Evolutionary conservation across 441 rosid species (phyloP).

Genomic region (Gossypium aridum): DNA sequence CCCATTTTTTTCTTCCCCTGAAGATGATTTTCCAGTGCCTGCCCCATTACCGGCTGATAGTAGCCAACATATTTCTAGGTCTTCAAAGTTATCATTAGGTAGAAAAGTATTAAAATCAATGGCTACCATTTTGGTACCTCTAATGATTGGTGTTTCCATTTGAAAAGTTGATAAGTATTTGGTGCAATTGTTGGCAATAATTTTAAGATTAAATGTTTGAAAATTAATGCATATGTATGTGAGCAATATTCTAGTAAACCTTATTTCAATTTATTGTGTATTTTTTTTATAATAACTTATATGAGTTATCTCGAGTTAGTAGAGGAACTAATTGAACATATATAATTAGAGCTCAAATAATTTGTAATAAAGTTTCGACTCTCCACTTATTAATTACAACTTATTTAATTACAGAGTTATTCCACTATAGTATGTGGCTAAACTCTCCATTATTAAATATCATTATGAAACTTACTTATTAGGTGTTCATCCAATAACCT

Average conservation of each 20-base stretch:
- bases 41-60: constrained; percentile 4
- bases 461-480: too few relatives aligned
- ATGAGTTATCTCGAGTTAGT: too few relatives aligned
- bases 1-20: not conserved
- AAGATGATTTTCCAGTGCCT: not conserved
- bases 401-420: too few relatives aligned
- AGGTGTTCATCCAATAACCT: too few relatives aligned
- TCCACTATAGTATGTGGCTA: too few relatives aligned
- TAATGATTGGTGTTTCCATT: not conserved
- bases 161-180: not conserved
- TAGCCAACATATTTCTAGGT: constrained; percentile 13
- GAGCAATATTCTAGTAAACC: not conserved
- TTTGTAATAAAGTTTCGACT: too few relatives aligned
- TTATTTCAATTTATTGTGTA: not conserved
- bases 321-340: too few relatives aligned
- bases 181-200: not conserved
- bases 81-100: not conserved
- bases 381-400: too few relatives aligned
- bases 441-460: too few relatives aligned
- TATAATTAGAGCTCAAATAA: too few relatives aligned
- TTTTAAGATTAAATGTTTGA: not conserved
- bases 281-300: too few relatives aligned
- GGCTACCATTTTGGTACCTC: not conserved
- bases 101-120: constrained; percentile 2
- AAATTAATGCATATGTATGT: not conserved